Percentiles rank a stretch among this genome's conserved stretches.
phyloP scores from a whole-genome alignment of 176 grass and related monocot species.

The Coix lacrymajobi region DNA sequence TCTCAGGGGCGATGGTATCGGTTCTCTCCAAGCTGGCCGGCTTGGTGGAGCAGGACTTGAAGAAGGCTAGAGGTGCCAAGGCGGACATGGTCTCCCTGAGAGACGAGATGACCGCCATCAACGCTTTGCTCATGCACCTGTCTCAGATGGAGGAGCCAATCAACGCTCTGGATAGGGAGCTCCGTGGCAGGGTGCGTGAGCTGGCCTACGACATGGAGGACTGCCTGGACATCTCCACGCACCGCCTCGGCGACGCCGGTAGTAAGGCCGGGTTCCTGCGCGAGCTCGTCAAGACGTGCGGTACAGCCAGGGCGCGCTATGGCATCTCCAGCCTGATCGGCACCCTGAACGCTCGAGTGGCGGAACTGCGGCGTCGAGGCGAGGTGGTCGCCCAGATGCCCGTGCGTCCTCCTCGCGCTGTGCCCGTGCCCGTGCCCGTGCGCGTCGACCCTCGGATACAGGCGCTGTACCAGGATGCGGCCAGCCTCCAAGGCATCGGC shows the following conservation, averaged over 20 bases:
- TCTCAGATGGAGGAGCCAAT: background rate
- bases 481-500: background rate
- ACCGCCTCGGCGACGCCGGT: background rate
- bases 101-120: slow-evolving; percentile 27
- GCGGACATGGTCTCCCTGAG: background rate
- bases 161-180: background rate
- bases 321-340: background rate
- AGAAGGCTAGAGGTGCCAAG: background rate
- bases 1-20: background rate
- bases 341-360: background rate
- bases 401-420: background rate
- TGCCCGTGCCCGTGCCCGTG: too few relatives aligned
- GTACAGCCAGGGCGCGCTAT: background rate
- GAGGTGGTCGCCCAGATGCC: background rate
- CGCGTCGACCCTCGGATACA: background rate
- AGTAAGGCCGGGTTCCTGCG: background rate
- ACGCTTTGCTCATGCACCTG: background rate
- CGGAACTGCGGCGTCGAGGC: background rate
- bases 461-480: background rate
- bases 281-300: background rate
- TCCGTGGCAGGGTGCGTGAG: slow-evolving; percentile 14
- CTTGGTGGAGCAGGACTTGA: background rate
- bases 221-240: background rate
- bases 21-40: slow-evolving; percentile 4
- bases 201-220: slow-evolving; percentile 28